Evolutionary conservation across 176 grass and related monocot genomes (phyloP), one percentile per base, ranked within the genome.

Genomic region (Rhynchospora pubera): DNA sequence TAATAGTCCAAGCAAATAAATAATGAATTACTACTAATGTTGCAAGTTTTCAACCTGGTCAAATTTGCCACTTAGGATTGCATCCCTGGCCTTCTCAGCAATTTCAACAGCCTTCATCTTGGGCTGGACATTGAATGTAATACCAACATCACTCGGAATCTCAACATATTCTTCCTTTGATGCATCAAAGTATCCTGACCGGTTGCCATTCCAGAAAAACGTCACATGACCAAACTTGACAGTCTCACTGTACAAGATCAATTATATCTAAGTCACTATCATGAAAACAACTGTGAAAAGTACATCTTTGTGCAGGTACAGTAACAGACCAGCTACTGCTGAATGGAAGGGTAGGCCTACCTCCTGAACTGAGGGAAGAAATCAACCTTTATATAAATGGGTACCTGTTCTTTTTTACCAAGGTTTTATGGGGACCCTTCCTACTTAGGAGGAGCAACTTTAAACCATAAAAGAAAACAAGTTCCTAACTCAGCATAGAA

Each of bases 171-270:
- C 89, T 88, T 99, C 96, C 90, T 89, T 95, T 0, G 86, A 79
- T 50, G 86, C 62, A 57, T 99, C 91, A n/a, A 99, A 99, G 82
- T 91, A 99, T 62, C 96, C 96, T 0, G 96, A 99, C 45, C 96
- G 96, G 81, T 99, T 99, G n/a, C 96, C 96, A 2, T 99, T 99
- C 96, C 96, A 99, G 93, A 99, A 99, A 88, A 99, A 99, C 34
- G 96, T 99, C 82, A 99, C 96, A 73, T 99, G 96, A 57, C 96
- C 96, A 64, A 99, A 99, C 76, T 99, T 99, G 62, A 99, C 93
- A 2, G 96, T 99, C 52, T 99, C 96, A 50, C 96, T 99, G 92
- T 89, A 69, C 16, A 74, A 22, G 90, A 12, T 63, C 53, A 84
- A 62, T 23, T 0, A 1, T 16, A 56, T 56, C 30, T 6, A 55